These are phyloP conservation scores for Acidomyces sp. DNA, from an alignment of 495 filamentous ascomycete genomes.

Conservation along the genomic window DNA sequence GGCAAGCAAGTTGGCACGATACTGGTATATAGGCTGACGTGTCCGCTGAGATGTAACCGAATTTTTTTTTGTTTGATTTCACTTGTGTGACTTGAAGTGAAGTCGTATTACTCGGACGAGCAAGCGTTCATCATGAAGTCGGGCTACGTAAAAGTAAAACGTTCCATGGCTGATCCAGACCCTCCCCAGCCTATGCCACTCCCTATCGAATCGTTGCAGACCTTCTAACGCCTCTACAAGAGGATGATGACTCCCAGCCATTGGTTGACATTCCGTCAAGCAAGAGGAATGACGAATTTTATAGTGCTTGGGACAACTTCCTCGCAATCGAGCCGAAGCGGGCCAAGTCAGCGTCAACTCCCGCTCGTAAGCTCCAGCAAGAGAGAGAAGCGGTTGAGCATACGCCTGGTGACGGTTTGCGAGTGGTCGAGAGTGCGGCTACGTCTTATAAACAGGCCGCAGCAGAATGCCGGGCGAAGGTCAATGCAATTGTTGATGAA, in stretches of 20 bases:
- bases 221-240: neutral
- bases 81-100: too few species aligned
- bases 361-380: neutral
- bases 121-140: too few species aligned
- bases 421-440: slow-evolving; percentile 7
- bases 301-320: slow-evolving; percentile 17
- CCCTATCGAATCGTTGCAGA: slow-evolving; percentile 6
- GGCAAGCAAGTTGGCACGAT: too few species aligned
- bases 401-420: slow-evolving; percentile 8
- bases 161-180: too few species aligned
- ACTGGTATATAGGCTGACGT: too few species aligned
- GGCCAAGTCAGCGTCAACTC: slow-evolving; percentile 2
- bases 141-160: too few species aligned
- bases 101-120: too few species aligned
- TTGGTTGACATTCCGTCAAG: neutral
- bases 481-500: slow-evolving; percentile 69
- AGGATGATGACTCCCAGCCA: neutral
- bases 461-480: slow-evolving; percentile 54
- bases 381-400: slow-evolving; percentile 4
- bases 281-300: slow-evolving; percentile 9
- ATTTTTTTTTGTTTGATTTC: too few species aligned
- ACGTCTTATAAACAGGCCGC: slow-evolving; percentile 54
- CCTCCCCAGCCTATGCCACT: slow-evolving; percentile 12
- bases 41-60: too few species aligned
- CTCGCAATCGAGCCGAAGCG: slow-evolving; percentile 16